These are phyloP conservation scores for Pelargonium australe DNA, from an alignment of 441 rosid species.

Conservation along the genomic window DNA sequence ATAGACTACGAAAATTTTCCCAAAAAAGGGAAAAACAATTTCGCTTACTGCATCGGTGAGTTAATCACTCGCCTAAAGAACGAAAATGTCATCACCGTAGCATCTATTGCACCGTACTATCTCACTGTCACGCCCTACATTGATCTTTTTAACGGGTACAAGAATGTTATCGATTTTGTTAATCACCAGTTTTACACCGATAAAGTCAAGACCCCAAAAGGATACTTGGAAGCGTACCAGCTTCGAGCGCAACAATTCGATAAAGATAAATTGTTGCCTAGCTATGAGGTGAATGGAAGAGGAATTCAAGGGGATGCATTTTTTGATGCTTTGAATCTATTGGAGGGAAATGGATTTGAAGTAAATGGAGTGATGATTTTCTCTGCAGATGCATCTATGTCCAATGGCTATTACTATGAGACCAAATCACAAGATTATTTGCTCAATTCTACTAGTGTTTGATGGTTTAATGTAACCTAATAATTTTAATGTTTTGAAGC, in stretches of 20 bases:
- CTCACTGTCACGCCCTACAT: constrained; percentile 27
- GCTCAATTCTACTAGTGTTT: constrained; percentile 32
- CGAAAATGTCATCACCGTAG: constrained; percentile 29
- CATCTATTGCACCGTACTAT: constrained; percentile 42
- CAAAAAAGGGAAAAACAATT: constrained; percentile 5
- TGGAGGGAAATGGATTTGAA: constrained; percentile 32
- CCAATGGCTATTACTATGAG: constrained; percentile 34
- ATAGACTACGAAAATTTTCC: constrained; percentile 52
- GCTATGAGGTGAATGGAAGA: constrained; percentile 52
- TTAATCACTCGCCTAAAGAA: constrained; percentile 37
- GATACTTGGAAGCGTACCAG: constrained; percentile 31
- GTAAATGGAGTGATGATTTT: constrained; percentile 54
- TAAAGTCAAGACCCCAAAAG: constrained; percentile 28
- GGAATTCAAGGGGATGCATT: constrained; percentile 55
- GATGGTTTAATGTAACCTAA: not conserved
- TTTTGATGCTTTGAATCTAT: constrained; percentile 35
- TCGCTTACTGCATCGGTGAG: constrained; percentile 46
- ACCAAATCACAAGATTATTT: constrained; percentile 47
- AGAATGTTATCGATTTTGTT: constrained; percentile 37
- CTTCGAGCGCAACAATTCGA: constrained; percentile 33
- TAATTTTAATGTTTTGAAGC: not conserved
- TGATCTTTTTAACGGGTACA: constrained; percentile 29
- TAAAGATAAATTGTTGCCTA: constrained; percentile 35
- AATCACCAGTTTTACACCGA: constrained; percentile 57
- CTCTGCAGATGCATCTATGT: constrained; percentile 45